Evolutionary conservation across 768 basidiomycete genomes (phyloP).

Genomic region (Coprinellus aureogranulatus): DNA sequence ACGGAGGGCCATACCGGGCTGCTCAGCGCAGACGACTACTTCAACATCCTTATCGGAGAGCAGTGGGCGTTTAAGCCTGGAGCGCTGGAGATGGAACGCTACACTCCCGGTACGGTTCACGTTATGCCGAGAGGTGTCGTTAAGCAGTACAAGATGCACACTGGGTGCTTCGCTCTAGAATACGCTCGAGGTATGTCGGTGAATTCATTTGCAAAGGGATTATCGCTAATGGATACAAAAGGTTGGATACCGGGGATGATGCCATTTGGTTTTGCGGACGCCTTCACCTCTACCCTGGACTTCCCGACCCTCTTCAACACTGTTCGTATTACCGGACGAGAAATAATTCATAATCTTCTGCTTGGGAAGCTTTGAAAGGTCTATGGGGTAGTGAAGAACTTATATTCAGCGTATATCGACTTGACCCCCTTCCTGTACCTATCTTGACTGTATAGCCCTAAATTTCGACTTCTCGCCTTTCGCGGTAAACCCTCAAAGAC

Average conservation of each 20-base stretch:
- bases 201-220: background rate
- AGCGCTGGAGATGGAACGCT: slow-evolving; percentile 79
- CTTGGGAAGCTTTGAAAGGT: too few species aligned
- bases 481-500: too few species aligned
- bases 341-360: slow-evolving; percentile 79
- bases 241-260: slow-evolving; percentile 98
- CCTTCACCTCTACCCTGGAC: slow-evolving; percentile 86
- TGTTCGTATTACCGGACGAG: slow-evolving; percentile 70
- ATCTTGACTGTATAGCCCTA: too few species aligned
- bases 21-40: slow-evolving; percentile 97
- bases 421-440: too few species aligned
- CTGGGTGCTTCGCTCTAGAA: slow-evolving; percentile 94
- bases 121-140: slow-evolving; percentile 76
- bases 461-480: too few species aligned
- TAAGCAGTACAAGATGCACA: slow-evolving; percentile 98
- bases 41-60: slow-evolving; percentile 90
- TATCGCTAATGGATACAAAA: slow-evolving; percentile 25
- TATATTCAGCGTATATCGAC: too few species aligned
- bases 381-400: too few species aligned
- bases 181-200: slow-evolving; percentile 75
- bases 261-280: slow-evolving; percentile 89
- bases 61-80: slow-evolving; percentile 92
- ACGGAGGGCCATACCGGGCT: slow-evolving; percentile 95
- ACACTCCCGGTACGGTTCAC: slow-evolving; percentile 82
- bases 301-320: slow-evolving; percentile 79